These are phyloP conservation scores for Lyophyllum atratum DNA, from an alignment of 768 basidiomycete genomes.

Conservation along the genomic window DNA sequence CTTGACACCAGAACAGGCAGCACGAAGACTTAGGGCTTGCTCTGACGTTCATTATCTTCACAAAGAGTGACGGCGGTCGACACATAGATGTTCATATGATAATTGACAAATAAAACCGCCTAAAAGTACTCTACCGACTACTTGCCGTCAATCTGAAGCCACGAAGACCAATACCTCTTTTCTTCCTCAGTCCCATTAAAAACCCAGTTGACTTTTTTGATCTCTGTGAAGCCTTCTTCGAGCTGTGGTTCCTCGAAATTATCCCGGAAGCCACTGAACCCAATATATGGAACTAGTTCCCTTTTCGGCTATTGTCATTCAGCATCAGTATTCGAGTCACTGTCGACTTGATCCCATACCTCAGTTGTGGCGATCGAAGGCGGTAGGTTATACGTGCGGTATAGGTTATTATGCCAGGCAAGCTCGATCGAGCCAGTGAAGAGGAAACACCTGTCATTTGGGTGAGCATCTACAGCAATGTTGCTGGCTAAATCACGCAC, in stretches of 20 bases:
- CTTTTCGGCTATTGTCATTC: slow-evolving; percentile 42
- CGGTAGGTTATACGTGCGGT: slow-evolving; percentile 71
- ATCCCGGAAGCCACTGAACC: slow-evolving; percentile 57
- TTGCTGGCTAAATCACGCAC: slow-evolving; percentile 31
- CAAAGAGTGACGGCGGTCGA: neutral
- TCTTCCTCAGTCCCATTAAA: slow-evolving; percentile 80
- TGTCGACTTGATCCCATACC: slow-evolving; percentile 28
- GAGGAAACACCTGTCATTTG: slow-evolving; percentile 60
- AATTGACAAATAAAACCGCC: neutral
- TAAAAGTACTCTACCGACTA: slow-evolving; percentile 25
- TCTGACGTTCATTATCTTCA: slow-evolving; percentile 63
- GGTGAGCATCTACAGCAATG: neutral
- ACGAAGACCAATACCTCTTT: slow-evolving; percentile 74
- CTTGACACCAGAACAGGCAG: slow-evolving; percentile 87
- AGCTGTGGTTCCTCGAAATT: slow-evolving; percentile 66
- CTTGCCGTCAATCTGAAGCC: slow-evolving; percentile 80
- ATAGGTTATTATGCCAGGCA: slow-evolving; percentile 93
- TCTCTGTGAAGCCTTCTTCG: slow-evolving; percentile 76
- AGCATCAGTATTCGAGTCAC: neutral
- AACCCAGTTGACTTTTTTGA: slow-evolving; percentile 77
- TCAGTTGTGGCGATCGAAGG: slow-evolving; percentile 42
- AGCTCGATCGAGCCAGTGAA: slow-evolving; percentile 80
- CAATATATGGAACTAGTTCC: slow-evolving; percentile 57
- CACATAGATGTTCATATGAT: neutral
- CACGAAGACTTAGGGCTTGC: slow-evolving; percentile 55